Base-by-base conservation (phyloP, 352 stramenopile genomes). In the Pythium sukuiense region DNA sequence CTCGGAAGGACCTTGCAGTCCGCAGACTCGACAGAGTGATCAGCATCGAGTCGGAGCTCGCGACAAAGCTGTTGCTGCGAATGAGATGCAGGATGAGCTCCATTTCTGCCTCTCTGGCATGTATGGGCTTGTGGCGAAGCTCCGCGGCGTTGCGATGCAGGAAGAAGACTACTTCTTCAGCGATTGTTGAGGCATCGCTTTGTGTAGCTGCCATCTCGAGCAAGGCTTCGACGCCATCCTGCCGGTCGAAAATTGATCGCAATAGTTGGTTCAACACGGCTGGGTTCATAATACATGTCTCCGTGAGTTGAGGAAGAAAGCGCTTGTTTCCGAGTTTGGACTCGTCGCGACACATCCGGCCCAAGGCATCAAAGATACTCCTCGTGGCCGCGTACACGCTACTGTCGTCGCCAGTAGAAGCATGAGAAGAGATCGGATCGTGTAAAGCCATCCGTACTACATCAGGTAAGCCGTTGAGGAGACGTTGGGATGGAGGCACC, bases 101-200 rank as follows among this genome's bases (percentile, higher is more conserved):
- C 32, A 69, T 56, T 26, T 69, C 62, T 9, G 0, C 12, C 26
- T 63, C 18, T 2, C 33, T 45, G n/a, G 46, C 55, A 20, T 16
- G 62, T 11, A 63, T n/a, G 0, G 55, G 39, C 59, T 69, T 69
- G 43, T 69, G 54, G 2, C 62, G 62, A 2, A 62, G 30, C 24
- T 59, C 54, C 11, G 0, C 32, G 20, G 60, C 45, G 14, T 69
- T 49, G 12, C 55, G 39, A 24, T 50, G 32, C 7, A 69, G 27
- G 26, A 69, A 69, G 2, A 55, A 29, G 13, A 69, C 12, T 3
- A 69, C 37, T 29, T 60, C 43, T 3, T 50, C 52, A 5, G 39
- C 32, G 0, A 58, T 30, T 39, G 16, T 49, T 32, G 32, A 49
- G 18, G 8, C 54, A 9, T 29, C 54, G 18, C 6, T 32, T 32